Evolutionary conservation across 2,329 filamentous ascomycete species (phyloP), one percentile per base, ranked within the genome.

Genomic region (Herpomyces periplanetae): DNA sequence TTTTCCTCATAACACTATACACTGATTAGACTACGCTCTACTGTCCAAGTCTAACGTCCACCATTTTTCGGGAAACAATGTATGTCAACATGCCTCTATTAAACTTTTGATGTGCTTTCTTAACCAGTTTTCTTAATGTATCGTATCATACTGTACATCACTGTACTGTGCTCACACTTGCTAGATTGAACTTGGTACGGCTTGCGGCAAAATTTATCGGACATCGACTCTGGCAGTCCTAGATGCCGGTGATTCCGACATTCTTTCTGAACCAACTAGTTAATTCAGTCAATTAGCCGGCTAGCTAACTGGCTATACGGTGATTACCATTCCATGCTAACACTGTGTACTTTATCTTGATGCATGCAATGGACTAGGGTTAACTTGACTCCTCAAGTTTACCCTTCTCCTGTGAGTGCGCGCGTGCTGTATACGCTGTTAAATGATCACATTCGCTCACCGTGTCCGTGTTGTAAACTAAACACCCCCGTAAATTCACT

Each of bases 11-110:
- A 13, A 4, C 12, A 12, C 5, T 6, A 8, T 19, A n/a, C 14
- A 24, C n/a, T 10, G 12, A 17, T 10, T 19, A 34, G 28, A 68
- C 51, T 71, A 73, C 52, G 56, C 56, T 42, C 80, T 80, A 68
- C 46, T 85, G 36, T 61, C 60, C 43, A 87, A 91, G 61, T 68
- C 63, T 35, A 60, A 64, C 30, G 75, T 91, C 37, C 75, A 91
- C 56, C 80, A 96, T 56, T 91, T 88, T 51, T 55, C 55, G 33
- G 80, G 80, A 38, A 87, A 84, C 62, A 91, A 91, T 59, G 75
- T 91, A 62, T 63, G 75, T 69, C 18, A 15, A 5, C 26, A 19
- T 21, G 19, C 16, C 12, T 21, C 18, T 26, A 18, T 20, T 20
- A 26, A 27, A 27, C 28, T 29, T 21, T 28, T 31, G 34, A 36